Conservation (phyloP, 129 eudicot species). For the Heracleum sosnowskyi region DNA sequence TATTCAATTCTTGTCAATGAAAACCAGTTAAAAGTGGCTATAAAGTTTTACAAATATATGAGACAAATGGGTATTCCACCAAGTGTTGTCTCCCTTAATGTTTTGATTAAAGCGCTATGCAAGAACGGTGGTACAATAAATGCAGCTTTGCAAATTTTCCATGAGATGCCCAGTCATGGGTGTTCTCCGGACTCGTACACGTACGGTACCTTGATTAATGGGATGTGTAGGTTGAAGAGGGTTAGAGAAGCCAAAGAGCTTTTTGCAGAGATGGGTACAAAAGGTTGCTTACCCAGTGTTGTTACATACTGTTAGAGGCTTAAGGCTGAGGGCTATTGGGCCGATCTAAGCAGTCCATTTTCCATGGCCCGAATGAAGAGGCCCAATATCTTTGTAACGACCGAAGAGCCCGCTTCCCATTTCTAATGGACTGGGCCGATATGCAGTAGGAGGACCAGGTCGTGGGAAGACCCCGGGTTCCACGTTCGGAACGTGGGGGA, state of each 20-base stretch:
- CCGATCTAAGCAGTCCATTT: no score
- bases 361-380: no score
- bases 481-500: no score
- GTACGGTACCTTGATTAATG: conserved; percentile 76
- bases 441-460: no score
- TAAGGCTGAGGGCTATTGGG: no score
- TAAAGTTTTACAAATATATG: conserved; percentile 68
- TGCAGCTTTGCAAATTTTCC: conserved; percentile 62
- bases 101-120: conserved; percentile 80
- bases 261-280: conserved; percentile 55
- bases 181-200: conserved; percentile 74
- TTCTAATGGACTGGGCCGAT: no score
- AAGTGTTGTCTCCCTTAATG: conserved; percentile 66
- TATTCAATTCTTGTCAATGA: conserved; percentile 74
- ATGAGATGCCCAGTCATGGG: conserved; percentile 81
- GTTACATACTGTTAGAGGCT: no score
- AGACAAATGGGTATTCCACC: conserved; percentile 59
- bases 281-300: conserved; percentile 69
- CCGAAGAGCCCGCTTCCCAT: no score
- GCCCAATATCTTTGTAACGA: no score
- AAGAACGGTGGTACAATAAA: conserved; percentile 57
- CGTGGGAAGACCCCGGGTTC: no score
- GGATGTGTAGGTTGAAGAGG: conserved; percentile 54
- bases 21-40: conserved; percentile 60
- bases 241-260: conserved; percentile 64